Evolutionary conservation across 306 rosid genomes (phyloP).

Genomic region (Sicyos edulis): DNA sequence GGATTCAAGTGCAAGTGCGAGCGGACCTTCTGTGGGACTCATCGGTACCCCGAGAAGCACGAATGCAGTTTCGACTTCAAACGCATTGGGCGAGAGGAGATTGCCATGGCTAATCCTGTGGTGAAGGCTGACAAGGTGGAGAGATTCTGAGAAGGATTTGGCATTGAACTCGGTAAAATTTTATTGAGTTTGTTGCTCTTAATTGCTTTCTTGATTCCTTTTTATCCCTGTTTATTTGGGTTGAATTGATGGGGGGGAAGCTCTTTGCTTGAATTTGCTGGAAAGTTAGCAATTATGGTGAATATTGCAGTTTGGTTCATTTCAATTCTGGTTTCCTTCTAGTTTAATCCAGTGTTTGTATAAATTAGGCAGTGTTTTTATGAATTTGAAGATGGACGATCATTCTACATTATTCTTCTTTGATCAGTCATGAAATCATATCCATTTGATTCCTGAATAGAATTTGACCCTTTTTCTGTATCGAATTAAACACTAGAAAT

Average conservation of each 20-base stretch:
- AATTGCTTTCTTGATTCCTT: not conserved
- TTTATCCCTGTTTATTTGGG: not conserved
- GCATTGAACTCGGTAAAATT: not conserved
- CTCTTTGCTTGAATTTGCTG: constrained; percentile 13
- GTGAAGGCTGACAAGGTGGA: constrained; percentile 41
- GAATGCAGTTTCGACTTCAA: constrained; percentile 43
- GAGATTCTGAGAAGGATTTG: constrained; percentile 20
- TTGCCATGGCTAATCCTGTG: constrained; percentile 45
- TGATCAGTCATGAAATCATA: not conserved
- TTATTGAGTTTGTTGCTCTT: not conserved
- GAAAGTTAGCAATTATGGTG: not conserved
- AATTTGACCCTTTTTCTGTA: not conserved
- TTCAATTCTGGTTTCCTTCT: constrained; percentile 8
- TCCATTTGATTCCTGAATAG: not conserved
- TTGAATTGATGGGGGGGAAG: not conserved
- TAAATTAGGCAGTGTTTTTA: not conserved
- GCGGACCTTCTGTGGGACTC: constrained; percentile 40
- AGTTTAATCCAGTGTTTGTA: not conserved
- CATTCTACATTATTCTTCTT: constrained; percentile 6
- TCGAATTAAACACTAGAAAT: not conserved
- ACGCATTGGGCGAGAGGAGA: constrained; percentile 33
- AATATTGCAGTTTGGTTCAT: constrained; percentile 17
- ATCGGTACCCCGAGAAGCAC: constrained; percentile 57
- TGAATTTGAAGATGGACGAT: not conserved
- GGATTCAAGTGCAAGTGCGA: constrained; percentile 63